phyloP scores from a whole-genome alignment of 129 eudicot species.

The Helianthus annuus region HanXRQr2.0-SUNRISE NC_035439.2:95068881-95069380 shows the following conservation, averaged over 20 bases:
- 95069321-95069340: too few species aligned
- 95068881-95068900: slow-evolving; percentile 25
- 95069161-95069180: too few species aligned
- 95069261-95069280: too few species aligned
- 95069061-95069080: slow-evolving; percentile 13
- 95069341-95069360: too few species aligned
- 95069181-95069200: too few species aligned
- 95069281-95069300: too few species aligned
- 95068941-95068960: slow-evolving; percentile 10
- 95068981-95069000: slow-evolving; percentile 26
- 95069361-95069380: too few species aligned
- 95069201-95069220: too few species aligned
- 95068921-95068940: slow-evolving; percentile 30
- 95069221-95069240: too few species aligned
- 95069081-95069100: slow-evolving; percentile 17
- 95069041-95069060: slow-evolving; percentile 12
- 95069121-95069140: neutral
- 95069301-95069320: too few species aligned
- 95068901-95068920: slow-evolving; percentile 5
- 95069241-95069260: too few species aligned
- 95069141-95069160: neutral
- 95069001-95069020: slow-evolving; percentile 15
- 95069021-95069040: slow-evolving; percentile 5
- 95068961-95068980: slow-evolving; percentile 20
- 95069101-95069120: neutral